phyloP scores from a whole-genome alignment of 1,284 basidiomycete species.

The Gomphus sp. region DNA sequence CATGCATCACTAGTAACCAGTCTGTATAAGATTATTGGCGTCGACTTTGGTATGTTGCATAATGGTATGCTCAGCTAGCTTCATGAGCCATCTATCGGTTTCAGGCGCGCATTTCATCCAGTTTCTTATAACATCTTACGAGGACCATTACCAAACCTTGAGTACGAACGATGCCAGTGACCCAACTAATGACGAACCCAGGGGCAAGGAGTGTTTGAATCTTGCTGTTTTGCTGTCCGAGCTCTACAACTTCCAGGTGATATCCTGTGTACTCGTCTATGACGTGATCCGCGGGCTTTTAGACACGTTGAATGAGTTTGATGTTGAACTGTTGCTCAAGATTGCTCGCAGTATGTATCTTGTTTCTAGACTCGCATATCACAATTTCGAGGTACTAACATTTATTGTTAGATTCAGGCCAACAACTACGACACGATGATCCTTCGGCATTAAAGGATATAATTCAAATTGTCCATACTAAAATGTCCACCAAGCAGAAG shows the following conservation, averaged over 20 bases:
- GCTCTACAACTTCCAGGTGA: slow-evolving; percentile 92
- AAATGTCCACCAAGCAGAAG: slow-evolving; percentile 46
- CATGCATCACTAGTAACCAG: slow-evolving; percentile 85
- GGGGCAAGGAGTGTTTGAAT: slow-evolving; percentile 85
- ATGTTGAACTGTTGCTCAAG: slow-evolving; percentile 84
- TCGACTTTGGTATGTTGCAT: slow-evolving; percentile 74
- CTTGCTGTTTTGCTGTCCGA: slow-evolving; percentile 84
- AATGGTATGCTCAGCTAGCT: slow-evolving; percentile 10
- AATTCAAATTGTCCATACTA: slow-evolving; percentile 73
- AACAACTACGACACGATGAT: slow-evolving; percentile 83
- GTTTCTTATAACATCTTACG: slow-evolving; percentile 55
- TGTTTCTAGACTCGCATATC: not conserved
- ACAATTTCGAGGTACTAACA: not conserved
- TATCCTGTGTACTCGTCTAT: slow-evolving; percentile 83
- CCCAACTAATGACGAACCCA: slow-evolving; percentile 23
- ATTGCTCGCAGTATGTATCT: slow-evolving; percentile 66
- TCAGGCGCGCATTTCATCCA: slow-evolving; percentile 76
- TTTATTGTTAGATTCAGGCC: slow-evolving; percentile 60
- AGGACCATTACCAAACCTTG: slow-evolving; percentile 39
- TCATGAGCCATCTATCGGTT: slow-evolving; percentile 10
- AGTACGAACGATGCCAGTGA: slow-evolving; percentile 12
- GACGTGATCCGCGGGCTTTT: slow-evolving; percentile 83
- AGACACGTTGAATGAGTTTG: slow-evolving; percentile 61
- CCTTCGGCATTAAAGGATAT: slow-evolving; percentile 79
- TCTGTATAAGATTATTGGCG: slow-evolving; percentile 77